Percentiles rank a stretch among this genome's conserved stretches.
phyloP scores from a whole-genome alignment of 148 eudicot genomes.

The Talinum fruticosum region DNA sequence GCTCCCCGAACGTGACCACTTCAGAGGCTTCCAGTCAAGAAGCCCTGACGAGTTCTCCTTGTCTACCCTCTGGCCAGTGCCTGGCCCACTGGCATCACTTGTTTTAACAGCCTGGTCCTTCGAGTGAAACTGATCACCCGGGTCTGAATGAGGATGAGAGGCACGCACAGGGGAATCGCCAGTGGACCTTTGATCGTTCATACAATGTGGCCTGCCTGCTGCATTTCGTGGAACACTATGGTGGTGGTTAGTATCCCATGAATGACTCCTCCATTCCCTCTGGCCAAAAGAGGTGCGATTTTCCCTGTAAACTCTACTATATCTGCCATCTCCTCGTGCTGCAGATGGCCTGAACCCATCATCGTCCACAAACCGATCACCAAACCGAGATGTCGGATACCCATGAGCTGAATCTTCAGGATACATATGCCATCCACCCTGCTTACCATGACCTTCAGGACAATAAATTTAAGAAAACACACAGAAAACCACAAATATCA shows the following conservation, averaged over 20 bases:
- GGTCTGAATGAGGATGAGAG: conserved; percentile 48
- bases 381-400: conserved; percentile 40
- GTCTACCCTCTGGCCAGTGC: conserved; percentile 40
- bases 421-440: conserved; percentile 55
- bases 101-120: conserved; percentile 52
- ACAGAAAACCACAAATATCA: conserved; percentile 23
- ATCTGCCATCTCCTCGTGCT: conserved; percentile 44
- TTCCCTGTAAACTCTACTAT: conserved; percentile 54
- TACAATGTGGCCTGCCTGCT: conserved; percentile 33
- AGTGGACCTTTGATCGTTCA: conserved; percentile 39
- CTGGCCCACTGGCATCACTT: conserved; percentile 36
- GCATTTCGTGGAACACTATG: conserved; percentile 35
- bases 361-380: conserved; percentile 41
- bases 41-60: conserved; percentile 50
- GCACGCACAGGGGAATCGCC: conserved; percentile 39
- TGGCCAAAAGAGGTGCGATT: conserved; percentile 45
- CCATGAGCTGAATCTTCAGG: conserved; percentile 46
- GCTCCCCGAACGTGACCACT: conserved; percentile 77
- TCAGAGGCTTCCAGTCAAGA: conserved; percentile 71
- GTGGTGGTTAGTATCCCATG: conserved; percentile 46
- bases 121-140: conserved; percentile 35
- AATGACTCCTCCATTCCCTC: conserved; percentile 51
- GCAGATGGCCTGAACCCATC: conserved; percentile 42
- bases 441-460: conserved; percentile 70
- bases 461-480: conserved; percentile 21